phyloP scores from a whole-genome alignment of 345 rosid genomes.

The Brassica rapa region DNA sequence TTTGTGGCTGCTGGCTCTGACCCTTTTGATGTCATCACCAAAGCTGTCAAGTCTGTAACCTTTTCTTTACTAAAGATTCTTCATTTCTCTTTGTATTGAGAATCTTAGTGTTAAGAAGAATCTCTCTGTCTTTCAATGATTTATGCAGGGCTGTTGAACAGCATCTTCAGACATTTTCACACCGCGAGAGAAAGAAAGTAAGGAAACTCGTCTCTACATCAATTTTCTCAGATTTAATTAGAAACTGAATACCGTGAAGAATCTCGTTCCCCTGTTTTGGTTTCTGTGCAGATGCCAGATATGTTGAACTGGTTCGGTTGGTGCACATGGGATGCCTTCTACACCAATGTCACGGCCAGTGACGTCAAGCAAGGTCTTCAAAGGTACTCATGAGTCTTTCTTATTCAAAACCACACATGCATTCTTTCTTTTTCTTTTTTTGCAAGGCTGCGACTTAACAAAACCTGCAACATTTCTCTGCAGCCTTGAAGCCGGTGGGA shows the following conservation, averaged over 20 bases:
- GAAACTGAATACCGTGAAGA: background rate
- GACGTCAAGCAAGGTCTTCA: slow-evolving; percentile 4
- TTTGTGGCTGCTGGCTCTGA: background rate
- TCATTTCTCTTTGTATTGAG: background rate
- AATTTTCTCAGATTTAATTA: background rate
- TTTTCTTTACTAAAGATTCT: background rate
- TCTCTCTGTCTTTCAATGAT: background rate
- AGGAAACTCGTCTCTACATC: background rate
- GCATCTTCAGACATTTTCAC: slow-evolving; percentile 5
- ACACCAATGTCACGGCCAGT: slow-evolving; percentile 6
- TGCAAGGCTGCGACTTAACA: background rate
- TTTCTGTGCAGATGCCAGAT: slow-evolving; percentile 1
- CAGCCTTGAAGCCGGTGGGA: slow-evolving; percentile 8
- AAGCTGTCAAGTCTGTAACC: slow-evolving; percentile 5
- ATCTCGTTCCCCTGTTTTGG: background rate
- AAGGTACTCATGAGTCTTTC: background rate
- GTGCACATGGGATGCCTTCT: slow-evolving; percentile 9
- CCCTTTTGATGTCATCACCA: slow-evolving; percentile 11
- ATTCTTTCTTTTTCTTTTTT: background rate
- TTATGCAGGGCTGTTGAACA: slow-evolving; percentile 6
- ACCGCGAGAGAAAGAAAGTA: slow-evolving; percentile 6
- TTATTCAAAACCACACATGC: background rate
- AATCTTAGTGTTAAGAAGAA: background rate
- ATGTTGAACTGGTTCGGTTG: slow-evolving; percentile 17
- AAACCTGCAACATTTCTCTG: background rate